Conservation (phyloP, 352 stramenopile species). For the Phytophthora sansomeana region DNA sequence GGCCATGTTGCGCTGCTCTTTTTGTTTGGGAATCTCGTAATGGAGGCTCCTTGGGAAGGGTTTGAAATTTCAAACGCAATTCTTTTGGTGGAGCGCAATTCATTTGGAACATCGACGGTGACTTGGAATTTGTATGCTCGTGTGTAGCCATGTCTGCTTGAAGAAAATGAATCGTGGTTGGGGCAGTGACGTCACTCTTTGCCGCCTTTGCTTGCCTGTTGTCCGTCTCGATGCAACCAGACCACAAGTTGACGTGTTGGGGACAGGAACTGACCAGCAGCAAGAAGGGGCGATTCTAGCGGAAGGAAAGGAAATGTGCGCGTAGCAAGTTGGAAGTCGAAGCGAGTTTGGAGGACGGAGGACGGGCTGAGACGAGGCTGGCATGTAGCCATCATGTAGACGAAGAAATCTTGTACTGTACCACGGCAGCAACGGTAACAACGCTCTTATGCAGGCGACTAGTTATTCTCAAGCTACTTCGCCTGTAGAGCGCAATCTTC, state of each 20-base stretch:
- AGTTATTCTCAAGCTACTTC: too few relatives aligned
- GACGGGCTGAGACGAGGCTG: conserved; percentile 1
- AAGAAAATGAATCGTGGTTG: conserved; percentile 46
- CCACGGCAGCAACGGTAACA: too few relatives aligned
- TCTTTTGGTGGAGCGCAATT: background rate
- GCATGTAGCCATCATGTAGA: conserved; percentile 2
- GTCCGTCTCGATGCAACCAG: conserved; percentile 23
- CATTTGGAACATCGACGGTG: conserved; percentile 18
- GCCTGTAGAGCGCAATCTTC: too few relatives aligned
- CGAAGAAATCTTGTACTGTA: background rate
- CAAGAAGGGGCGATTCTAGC: background rate
- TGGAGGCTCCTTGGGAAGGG: conserved; percentile 4
- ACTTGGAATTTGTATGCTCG: conserved; percentile 22
- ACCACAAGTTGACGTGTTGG: conserved; percentile 10
- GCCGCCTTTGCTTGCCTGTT: conserved; percentile 1
- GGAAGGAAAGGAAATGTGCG: conserved; percentile 5
- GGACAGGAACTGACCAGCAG: conserved; percentile 9
- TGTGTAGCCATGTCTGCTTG: conserved; percentile 11
- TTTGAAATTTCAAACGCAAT: conserved; percentile 46
- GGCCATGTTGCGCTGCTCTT: conserved; percentile 49
- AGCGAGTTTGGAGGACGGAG: too few relatives aligned
- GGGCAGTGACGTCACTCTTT: conserved; percentile 12
- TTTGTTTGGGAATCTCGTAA: conserved; percentile 32
- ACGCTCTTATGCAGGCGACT: too few relatives aligned
- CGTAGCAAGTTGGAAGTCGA: background rate